A percentile compares a stretch with the other conserved stretches of the same genome.
phyloP scores from a whole-genome alignment of 768 basidiomycete species.

The Leucogyrophana mollusca region DNA sequence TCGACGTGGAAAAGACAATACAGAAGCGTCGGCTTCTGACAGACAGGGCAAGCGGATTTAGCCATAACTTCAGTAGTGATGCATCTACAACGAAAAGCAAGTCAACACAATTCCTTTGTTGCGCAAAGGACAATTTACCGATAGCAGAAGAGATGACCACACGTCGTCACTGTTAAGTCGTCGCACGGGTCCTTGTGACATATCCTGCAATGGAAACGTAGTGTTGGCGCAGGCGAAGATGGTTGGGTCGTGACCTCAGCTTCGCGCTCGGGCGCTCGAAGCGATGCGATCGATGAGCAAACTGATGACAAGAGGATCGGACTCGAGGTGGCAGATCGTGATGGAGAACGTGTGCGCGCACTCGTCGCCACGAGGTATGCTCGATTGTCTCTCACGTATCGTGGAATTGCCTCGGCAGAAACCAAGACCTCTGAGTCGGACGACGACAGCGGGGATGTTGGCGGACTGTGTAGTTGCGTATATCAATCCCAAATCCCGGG shows the following conservation, averaged over 20 bases:
- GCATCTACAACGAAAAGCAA: slow-evolving; percentile 37
- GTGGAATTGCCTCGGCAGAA: slow-evolving; percentile 28
- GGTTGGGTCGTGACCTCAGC: not conserved
- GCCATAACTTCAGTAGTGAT: slow-evolving; percentile 49
- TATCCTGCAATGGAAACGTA: slow-evolving; percentile 46
- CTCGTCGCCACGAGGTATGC: slow-evolving; percentile 31
- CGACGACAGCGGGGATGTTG: slow-evolving; percentile 7
- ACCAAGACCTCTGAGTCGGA: slow-evolving; percentile 26
- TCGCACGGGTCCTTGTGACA: slow-evolving; percentile 50
- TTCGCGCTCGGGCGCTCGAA: slow-evolving; percentile 3
- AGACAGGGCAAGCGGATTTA: slow-evolving; percentile 50
- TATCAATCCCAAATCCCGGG: too few species aligned
- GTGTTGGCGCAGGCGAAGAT: not conserved
- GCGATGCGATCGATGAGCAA: slow-evolving; percentile 21
- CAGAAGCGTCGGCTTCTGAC: slow-evolving; percentile 46
- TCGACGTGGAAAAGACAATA: slow-evolving; percentile 60
- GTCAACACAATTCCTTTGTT: not conserved
- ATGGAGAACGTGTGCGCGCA: slow-evolving; percentile 7
- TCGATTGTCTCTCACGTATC: slow-evolving; percentile 28
- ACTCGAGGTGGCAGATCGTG: slow-evolving; percentile 15
- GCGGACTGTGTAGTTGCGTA: too few species aligned
- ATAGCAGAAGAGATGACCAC: slow-evolving; percentile 65
- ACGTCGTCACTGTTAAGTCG: slow-evolving; percentile 58
- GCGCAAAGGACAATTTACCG: slow-evolving; percentile 20
- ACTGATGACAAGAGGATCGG: slow-evolving; percentile 19